Evolutionary conservation across 148 eudicot genomes (phyloP), one percentile per base, ranked within the genome.

Genomic region (Amaranthus palmeri): DNA sequence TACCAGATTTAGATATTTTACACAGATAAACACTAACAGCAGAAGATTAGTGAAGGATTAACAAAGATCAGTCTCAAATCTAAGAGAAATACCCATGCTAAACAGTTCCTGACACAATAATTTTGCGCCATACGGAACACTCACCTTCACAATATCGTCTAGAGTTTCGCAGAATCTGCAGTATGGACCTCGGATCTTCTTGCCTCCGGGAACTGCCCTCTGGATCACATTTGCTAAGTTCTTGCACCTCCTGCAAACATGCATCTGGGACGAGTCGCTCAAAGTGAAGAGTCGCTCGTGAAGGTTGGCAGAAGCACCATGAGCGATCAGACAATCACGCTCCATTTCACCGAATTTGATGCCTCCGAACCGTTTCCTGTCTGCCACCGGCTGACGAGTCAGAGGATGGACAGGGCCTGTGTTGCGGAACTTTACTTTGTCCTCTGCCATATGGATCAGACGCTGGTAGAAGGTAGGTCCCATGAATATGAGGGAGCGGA

Each of bases 291-390:
- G 97, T 3, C 98, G 86, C 76, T 93, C 98, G n/a, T 93, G 98
- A 10, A 93, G 88, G 75, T 93, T 93, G 5, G 90, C 85, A 9
- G 97, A 81, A 7, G 98, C 98, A 54, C 98, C 98, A 14, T 93
- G 98, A 64, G 97, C 98, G 3, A 93, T 93, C 6, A 93, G 90
- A 67, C 98, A 89, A 74, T 93, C 98, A 0, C 98, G 81, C 60
- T 93, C 98, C 98, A 93, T 93, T 67, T 93, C 97, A 3, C 97
- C 98, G 44, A 93, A 93, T 57, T 93, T 93, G 64, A 93, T 85
- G n/a, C 98, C 98, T 10, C 98, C 98, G 49, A 93, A 93, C 0
- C 98, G 84, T 72, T 93, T 93, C 66, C 98, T 66, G 80, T 93
- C 98, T 8, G 97, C 90, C 69, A 93, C 98, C 0, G 98, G 98